Percentiles rank a stretch among this genome's conserved stretches.
These are phyloP conservation scores for Toxoplasma gondii DNA, from an alignment of 169 alveolate genomes.

Conservation along the genomic window DNA sequence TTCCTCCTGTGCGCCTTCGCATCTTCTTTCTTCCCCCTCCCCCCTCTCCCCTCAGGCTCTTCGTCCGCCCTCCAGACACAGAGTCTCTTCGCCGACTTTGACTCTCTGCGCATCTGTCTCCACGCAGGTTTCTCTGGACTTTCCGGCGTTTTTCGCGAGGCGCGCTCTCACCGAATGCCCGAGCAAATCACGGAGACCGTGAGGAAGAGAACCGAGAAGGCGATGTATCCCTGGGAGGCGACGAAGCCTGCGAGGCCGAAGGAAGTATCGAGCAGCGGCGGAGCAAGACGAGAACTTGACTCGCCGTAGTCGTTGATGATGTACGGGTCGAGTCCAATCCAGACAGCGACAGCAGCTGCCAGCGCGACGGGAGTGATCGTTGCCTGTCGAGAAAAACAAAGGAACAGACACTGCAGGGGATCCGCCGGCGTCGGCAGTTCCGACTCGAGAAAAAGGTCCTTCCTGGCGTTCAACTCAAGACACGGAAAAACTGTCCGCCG, in stretches of 20 bases:
- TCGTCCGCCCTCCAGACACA: no score
- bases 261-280: not conserved
- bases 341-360: not conserved
- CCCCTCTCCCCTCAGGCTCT: no score
- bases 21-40: no score
- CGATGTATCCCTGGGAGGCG: constrained; percentile 12
- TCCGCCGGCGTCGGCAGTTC: no score
- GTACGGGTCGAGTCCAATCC: not conserved
- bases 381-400: not conserved
- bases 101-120: no score
- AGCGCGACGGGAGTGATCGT: not conserved
- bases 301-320: not conserved
- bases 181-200: not conserved
- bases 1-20: no score
- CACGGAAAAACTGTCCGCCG: no score
- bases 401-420: not conserved
- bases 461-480: no score
- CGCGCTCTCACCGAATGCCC: not conserved
- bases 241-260: not conserved
- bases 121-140: no score
- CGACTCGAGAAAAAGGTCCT: no score
- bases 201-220: not conserved
- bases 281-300: not conserved
- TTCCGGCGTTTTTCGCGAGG: not conserved
- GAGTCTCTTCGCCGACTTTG: no score